Evolutionary conservation across 208 protist genomes (phyloP), one percentile per base, ranked within the genome.

Genomic region (Leptomonas pyrrhocoris): DNA sequence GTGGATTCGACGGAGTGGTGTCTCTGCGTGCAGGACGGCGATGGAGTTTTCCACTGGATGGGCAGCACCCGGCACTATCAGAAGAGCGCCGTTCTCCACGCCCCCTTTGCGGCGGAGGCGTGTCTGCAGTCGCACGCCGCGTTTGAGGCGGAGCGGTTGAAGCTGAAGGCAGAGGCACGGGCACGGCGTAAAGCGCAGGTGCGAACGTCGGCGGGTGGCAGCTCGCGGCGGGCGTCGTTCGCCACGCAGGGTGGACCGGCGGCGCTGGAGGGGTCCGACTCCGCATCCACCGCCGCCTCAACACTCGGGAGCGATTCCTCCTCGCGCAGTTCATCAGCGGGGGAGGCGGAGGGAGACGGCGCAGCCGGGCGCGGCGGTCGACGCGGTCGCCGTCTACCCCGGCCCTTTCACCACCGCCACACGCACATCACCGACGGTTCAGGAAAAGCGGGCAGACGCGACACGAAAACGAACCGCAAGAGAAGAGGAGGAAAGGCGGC

Each of bases 1-100:
- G 23, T 30, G 9, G 13, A 46, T 1, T 28, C 43, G 30, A n/a
- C 16, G 42, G 63, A 71, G 49, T 76, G 73, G 71, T 76, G 57
- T 16, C 51, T 90, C 11, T 90, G 84, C 42, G 45, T 81, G 53
- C 65, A 69, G n/a, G 79, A 83, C 54, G 53, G 30, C 15, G 54
- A 72, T 6, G 70, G 71, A 9, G 38, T 48, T 2, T 86, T 75
- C 59, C 59, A 78, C 27, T 86, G 72, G 72, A 51, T 79, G 38
- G 80, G 81, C 50, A 64, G 53, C 65, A 56, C 66, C 23, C 66
- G 45, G 0, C 74, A 74, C 46, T 65, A 61, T n/a, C 49, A 4
- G 13, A 70, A 59, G 21, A 23, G 36, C 8, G 55, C 36, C 13
- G 72, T 82, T 30, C 57, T 75, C 31, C 70, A 51, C 12, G 63